Percentiles rank a stretch among this genome's conserved stretches.
Evolutionary conservation across 352 stramenopile species (phyloP).

Genomic region (Phytopythium oedochilum): DNA sequence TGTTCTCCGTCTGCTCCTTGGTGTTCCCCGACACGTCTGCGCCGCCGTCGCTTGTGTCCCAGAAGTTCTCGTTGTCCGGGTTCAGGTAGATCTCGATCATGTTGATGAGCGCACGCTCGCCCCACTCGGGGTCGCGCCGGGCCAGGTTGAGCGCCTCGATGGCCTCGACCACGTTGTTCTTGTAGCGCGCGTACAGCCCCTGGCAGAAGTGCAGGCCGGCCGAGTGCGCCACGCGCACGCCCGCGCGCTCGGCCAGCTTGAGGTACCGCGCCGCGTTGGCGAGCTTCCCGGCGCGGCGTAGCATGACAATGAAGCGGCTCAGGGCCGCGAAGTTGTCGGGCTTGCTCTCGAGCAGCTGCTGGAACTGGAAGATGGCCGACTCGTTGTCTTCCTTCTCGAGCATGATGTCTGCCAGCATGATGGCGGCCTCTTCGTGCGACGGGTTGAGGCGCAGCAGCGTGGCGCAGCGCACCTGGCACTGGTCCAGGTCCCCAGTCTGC

Average conservation of each 20-base stretch:
- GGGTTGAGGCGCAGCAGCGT: slow-evolving; percentile 80
- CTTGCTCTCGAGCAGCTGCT: slow-evolving; percentile 85
- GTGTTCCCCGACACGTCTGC: slow-evolving; percentile 34
- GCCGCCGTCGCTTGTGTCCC: slow-evolving; percentile 46
- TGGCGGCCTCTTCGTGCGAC: slow-evolving; percentile 77
- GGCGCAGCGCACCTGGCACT: slow-evolving; percentile 84
- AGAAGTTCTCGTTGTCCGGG: slow-evolving; percentile 91
- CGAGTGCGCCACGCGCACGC: slow-evolving; percentile 69
- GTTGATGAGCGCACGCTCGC: slow-evolving; percentile 80
- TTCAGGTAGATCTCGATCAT: slow-evolving; percentile 95
- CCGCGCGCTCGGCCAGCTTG: slow-evolving; percentile 68
- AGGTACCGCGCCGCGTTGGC: slow-evolving; percentile 62
- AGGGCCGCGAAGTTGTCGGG: slow-evolving; percentile 90
- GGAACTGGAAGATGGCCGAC: slow-evolving; percentile 85
- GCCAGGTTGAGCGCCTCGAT: slow-evolving; percentile 91
- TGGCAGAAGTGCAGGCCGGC: slow-evolving; percentile 90
- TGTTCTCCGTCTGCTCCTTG: slow-evolving; percentile 83
- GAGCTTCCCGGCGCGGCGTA: slow-evolving; percentile 84
- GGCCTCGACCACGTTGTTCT: slow-evolving; percentile 88
- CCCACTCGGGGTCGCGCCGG: slow-evolving; percentile 86
- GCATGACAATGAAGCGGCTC: slow-evolving; percentile 83
- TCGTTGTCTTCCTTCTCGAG: slow-evolving; percentile 88
- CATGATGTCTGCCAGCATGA: slow-evolving; percentile 90
- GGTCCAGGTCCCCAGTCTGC: slow-evolving; percentile 69
- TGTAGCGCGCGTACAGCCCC: slow-evolving; percentile 85